phyloP scores from a whole-genome alignment of 2,329 filamentous ascomycete genomes.

The Emmonsia crescens region DNA sequence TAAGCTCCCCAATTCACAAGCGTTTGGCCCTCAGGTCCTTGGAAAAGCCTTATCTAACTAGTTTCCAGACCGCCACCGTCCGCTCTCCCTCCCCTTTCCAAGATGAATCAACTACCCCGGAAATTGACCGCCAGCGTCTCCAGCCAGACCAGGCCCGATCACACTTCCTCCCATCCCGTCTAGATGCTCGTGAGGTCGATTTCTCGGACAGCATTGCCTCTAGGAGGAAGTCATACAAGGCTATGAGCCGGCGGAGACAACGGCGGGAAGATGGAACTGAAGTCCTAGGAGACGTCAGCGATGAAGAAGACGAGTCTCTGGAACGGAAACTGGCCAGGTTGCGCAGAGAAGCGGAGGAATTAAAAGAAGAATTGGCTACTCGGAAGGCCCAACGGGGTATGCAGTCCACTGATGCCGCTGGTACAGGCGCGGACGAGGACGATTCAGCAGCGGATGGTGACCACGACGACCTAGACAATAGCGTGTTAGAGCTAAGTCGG shows the following conservation, averaged over 20 bases:
- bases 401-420: slow-evolving; percentile 37
- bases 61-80: slow-evolving; percentile 47
- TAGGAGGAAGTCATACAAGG: slow-evolving; percentile 74
- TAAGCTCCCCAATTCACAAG: slow-evolving; percentile 34
- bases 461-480: slow-evolving; percentile 39
- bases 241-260: slow-evolving; percentile 56
- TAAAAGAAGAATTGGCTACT: slow-evolving; percentile 43
- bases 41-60: slow-evolving; percentile 35
- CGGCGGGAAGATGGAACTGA: slow-evolving; percentile 37
- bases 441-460: slow-evolving; percentile 22
- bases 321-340: slow-evolving; percentile 71
- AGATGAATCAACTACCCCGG: slow-evolving; percentile 45
- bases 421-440: slow-evolving; percentile 35
- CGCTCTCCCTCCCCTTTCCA: slow-evolving; percentile 48
- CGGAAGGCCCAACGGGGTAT: slow-evolving; percentile 45
- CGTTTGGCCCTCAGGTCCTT: background rate
- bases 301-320: slow-evolving; percentile 67
- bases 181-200: slow-evolving; percentile 69
- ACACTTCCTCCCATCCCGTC: slow-evolving; percentile 62
- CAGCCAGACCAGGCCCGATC: slow-evolving; percentile 69
- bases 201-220: slow-evolving; percentile 81
- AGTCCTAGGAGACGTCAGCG: slow-evolving; percentile 63
- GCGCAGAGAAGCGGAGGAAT: slow-evolving; percentile 68
- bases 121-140: slow-evolving; percentile 66
- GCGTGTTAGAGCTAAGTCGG: slow-evolving; percentile 58